phyloP scores from a whole-genome alignment of 495 filamentous ascomycete genomes.

The Xylaria cubensis region DNA sequence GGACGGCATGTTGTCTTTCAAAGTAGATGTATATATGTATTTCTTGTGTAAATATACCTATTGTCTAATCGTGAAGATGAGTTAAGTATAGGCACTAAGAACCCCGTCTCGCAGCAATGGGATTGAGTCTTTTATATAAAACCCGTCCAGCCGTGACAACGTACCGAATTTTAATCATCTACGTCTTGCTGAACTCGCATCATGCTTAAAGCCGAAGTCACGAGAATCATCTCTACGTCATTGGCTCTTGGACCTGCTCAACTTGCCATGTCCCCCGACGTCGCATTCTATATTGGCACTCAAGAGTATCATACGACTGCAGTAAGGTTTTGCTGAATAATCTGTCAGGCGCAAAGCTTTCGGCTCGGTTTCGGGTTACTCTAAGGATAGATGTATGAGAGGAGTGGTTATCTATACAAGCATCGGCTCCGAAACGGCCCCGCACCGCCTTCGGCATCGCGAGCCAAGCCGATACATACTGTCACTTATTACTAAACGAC shows the following conservation, averaged over 20 bases:
- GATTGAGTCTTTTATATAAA: neutral
- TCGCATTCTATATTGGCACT: neutral
- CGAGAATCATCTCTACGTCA: neutral
- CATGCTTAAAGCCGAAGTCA: neutral
- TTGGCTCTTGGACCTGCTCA: neutral
- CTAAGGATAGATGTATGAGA: neutral
- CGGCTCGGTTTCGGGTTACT: conserved; percentile 18
- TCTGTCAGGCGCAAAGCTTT: neutral
- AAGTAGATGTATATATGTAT: neutral
- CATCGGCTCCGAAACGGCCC: conserved; percentile 13
- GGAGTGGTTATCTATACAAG: neutral
- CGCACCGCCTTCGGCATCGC: neutral
- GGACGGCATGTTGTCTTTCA: neutral
- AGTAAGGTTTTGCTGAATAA: too few species aligned
- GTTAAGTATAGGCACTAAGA: neutral
- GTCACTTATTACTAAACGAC: too few species aligned
- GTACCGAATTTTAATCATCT: neutral
- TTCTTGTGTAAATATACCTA: neutral
- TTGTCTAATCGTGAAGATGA: neutral
- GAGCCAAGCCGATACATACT: neutral
- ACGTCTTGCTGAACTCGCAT: neutral
- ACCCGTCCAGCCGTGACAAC: neutral
- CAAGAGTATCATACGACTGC: neutral
- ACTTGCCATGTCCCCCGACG: neutral
- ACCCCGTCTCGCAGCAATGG: neutral